Evolutionary conservation across 2,329 filamentous ascomycete species (phyloP).

Genomic region (Alternaria consortialis): DNA sequence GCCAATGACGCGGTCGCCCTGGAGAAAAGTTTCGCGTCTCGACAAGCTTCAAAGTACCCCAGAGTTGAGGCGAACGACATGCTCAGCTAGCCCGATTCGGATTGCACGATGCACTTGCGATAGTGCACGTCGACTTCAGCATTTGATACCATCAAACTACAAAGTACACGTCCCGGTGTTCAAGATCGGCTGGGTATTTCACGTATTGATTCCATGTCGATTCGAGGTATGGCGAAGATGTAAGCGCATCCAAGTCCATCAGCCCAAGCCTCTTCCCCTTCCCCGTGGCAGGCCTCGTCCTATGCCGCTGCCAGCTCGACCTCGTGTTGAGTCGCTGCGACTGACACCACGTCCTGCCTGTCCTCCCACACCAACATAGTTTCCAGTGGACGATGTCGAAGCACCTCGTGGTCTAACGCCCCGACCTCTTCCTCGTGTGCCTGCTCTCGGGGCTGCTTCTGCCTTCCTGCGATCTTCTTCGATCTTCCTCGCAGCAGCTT

Average conservation of each 20-base stretch:
- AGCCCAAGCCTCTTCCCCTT: conserved; percentile 41
- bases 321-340: conserved; percentile 55
- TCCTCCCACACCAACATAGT: conserved; percentile 56
- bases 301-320: conserved; percentile 55
- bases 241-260: not conserved
- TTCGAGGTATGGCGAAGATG: not conserved
- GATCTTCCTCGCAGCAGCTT: conserved; percentile 67
- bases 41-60: not conserved
- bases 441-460: conserved; percentile 63
- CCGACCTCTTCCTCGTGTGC: conserved; percentile 48
- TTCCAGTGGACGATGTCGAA: conserved; percentile 44
- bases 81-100: not conserved
- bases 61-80: not conserved
- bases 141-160: not conserved
- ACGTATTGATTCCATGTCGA: not conserved
- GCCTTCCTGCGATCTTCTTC: conserved; percentile 64
- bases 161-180: not conserved
- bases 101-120: not conserved
- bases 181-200: not conserved
- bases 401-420: conserved; percentile 46
- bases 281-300: conserved; percentile 52
- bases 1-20: conserved; percentile 2
- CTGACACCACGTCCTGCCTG: conserved; percentile 60
- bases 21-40: not conserved
- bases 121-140: not conserved